phyloP scores from a whole-genome alignment of 257 asterid species.

The Jacaranda mimosifolia region DNA sequence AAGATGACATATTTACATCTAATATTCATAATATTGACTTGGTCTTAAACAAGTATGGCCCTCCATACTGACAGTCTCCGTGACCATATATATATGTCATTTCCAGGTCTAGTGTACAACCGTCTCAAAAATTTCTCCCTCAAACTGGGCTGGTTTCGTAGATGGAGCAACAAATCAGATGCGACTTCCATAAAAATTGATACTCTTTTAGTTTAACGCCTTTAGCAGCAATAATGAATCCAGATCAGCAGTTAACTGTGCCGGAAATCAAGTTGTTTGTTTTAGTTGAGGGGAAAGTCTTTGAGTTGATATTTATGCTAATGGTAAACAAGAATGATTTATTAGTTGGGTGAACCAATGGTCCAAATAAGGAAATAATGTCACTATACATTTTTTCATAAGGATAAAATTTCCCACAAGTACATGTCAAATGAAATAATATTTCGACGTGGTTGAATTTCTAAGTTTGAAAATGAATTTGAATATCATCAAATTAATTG shows the following conservation, averaged over 20 bases:
- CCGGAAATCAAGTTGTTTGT: background rate
- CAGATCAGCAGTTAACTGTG: slow-evolving; percentile 12
- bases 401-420: no score
- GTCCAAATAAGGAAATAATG: no score
- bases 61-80: slow-evolving; percentile 19
- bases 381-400: no score
- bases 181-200: background rate
- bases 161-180: slow-evolving; percentile 15
- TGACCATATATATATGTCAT: background rate
- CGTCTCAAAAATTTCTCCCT: no score
- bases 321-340: no score
- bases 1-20: background rate
- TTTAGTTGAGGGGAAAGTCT: background rate
- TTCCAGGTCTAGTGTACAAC: background rate
- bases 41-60: background rate
- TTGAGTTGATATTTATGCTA: background rate
- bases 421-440: no score
- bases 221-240: background rate
- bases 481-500: no score
- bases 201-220: background rate
- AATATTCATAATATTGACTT: background rate
- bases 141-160: no score
- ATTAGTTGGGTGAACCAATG: no score
- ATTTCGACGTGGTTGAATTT: no score
- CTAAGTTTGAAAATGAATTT: no score